Conservation (phyloP, 2,329 filamentous ascomycete species). For the Knoxdaviesia proteae region DNA sequence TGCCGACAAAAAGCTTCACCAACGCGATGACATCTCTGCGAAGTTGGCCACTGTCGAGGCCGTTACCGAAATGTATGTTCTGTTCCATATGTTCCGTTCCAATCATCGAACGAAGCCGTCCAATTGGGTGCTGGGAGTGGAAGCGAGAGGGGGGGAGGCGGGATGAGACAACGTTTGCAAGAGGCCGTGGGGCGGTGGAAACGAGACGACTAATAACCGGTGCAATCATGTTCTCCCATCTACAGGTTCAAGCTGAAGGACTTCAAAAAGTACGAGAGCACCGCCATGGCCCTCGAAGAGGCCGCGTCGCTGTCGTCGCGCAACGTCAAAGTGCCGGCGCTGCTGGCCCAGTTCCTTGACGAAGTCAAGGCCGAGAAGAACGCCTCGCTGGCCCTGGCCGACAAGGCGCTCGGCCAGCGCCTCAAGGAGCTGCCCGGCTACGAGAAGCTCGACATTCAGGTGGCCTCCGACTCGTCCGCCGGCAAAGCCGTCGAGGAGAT, state of each 20-base stretch:
- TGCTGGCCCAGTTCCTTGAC: conserved; percentile 64
- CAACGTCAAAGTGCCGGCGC: conserved; percentile 85
- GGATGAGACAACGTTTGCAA: too few species aligned
- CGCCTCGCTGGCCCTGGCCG: conserved; percentile 78
- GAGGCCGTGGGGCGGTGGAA: too few species aligned
- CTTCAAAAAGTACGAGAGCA: conserved; percentile 94
- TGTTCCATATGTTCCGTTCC: conserved; percentile 22
- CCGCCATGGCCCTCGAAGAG: conserved; percentile 75
- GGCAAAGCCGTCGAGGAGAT: conserved; percentile 43
- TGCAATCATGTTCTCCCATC: background rate
- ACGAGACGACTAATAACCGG: conserved; percentile 3
- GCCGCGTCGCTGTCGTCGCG: conserved; percentile 50
- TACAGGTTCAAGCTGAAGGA: conserved; percentile 79
- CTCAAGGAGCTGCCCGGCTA: conserved; percentile 84
- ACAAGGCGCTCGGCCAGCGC: conserved; percentile 75
- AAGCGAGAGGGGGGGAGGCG: too few species aligned
- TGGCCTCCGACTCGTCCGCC: conserved; percentile 59
- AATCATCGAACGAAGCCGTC: too few species aligned
- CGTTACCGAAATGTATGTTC: conserved; percentile 60
- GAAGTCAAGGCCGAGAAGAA: conserved; percentile 96
- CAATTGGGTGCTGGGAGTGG: too few species aligned
- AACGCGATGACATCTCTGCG: conserved; percentile 58
- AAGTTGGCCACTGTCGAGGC: conserved; percentile 65
- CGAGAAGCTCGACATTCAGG: conserved; percentile 63
- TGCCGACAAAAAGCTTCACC: conserved; percentile 94